A percentile compares a stretch with the other conserved stretches of the same genome.
Conservation (phyloP, 306 rosid genomes). For the Quercus dentata region DNA sequence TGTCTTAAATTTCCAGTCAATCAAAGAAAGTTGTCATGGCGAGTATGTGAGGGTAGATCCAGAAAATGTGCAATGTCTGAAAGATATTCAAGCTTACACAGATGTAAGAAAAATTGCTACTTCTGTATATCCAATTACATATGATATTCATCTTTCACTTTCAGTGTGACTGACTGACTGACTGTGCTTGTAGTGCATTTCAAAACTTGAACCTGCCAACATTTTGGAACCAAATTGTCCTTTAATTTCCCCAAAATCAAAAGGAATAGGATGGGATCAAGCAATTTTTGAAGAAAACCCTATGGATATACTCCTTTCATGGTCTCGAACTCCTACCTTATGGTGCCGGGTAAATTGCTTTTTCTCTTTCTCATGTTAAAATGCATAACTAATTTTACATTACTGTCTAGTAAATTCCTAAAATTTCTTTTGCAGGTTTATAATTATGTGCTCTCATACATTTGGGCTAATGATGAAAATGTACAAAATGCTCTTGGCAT, state of each 20-base stretch:
- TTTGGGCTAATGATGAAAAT: conserved; percentile 27
- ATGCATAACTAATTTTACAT: no score
- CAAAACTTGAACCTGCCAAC: conserved; percentile 13
- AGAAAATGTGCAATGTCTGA: conserved; percentile 29
- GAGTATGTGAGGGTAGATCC: conserved; percentile 29
- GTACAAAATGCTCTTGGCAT: conserved; percentile 29
- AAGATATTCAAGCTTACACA: conserved; percentile 16
- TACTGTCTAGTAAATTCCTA: not conserved
- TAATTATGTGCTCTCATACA: not conserved
- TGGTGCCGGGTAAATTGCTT: not conserved
- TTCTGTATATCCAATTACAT: no score
- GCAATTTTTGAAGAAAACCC: not conserved
- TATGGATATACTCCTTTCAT: not conserved
- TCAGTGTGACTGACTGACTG: not conserved
- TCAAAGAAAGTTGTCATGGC: conserved; percentile 26
- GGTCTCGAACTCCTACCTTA: not conserved
- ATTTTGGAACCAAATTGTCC: conserved; percentile 38
- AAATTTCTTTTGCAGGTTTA: not conserved
- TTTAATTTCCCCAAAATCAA: conserved; percentile 16
- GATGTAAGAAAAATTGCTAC: conserved; percentile 19
- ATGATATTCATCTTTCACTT: not conserved
- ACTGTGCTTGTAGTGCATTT: conserved; percentile 23
- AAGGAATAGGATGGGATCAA: not conserved
- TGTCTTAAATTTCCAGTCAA: not conserved
- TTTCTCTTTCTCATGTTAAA: not conserved